Evolutionary conservation across 2,329 filamentous ascomycete species (phyloP).

Genomic region (Eutypa lata): DNA sequence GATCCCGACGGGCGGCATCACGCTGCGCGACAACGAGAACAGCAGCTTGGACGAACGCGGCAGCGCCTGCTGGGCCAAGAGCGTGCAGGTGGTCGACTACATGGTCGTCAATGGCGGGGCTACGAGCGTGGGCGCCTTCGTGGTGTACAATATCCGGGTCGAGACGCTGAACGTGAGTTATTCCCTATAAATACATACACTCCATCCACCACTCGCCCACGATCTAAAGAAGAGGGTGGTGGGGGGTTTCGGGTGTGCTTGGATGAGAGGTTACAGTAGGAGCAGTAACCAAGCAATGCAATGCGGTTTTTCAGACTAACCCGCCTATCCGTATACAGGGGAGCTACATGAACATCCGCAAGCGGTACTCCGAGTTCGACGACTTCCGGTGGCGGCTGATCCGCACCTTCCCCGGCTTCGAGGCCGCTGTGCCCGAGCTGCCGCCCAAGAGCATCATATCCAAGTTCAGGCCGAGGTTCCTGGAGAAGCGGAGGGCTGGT

Average conservation of each 20-base stretch:
- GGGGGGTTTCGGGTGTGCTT: too few species aligned
- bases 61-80: conserved; percentile 60
- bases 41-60: conserved; percentile 41
- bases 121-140: conserved; percentile 76
- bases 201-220: too few species aligned
- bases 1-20: conserved; percentile 53
- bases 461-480: conserved; percentile 78
- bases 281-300: too few species aligned
- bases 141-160: conserved; percentile 89
- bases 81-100: conserved; percentile 57
- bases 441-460: conserved; percentile 90
- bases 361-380: conserved; percentile 92
- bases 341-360: conserved; percentile 59
- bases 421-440: conserved; percentile 80
- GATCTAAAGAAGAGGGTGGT: too few species aligned
- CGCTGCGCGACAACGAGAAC: conserved; percentile 59
- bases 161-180: conserved; percentile 74
- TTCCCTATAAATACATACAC: background rate
- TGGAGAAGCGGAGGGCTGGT: conserved; percentile 79
- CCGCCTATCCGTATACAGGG: conserved; percentile 43
- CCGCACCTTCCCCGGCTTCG: conserved; percentile 78
- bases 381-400: conserved; percentile 71
- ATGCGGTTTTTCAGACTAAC: too few species aligned
- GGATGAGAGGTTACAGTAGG: too few species aligned
- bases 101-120: conserved; percentile 55